A percentile compares a stretch with the other conserved stretches of the same genome.
Conservation (phyloP, 2,329 filamentous ascomycete species). For the Xylaria sp. region DNA sequence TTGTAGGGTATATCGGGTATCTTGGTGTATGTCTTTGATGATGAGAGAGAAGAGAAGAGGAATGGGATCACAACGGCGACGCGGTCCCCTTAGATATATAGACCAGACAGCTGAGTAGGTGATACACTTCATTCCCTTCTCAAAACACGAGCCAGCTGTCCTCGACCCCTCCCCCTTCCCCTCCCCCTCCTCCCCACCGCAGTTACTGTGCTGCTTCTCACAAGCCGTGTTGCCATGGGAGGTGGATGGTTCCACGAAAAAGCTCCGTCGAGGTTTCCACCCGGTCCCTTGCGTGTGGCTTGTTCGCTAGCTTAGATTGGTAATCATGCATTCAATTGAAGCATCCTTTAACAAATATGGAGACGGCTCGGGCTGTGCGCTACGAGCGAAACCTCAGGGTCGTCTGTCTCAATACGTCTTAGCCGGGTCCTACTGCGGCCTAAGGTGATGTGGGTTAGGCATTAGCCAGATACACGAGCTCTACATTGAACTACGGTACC, state of each 20-base stretch:
- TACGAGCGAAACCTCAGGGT: not conserved
- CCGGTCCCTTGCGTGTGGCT: not conserved
- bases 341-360: conserved; percentile 24
- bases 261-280: conserved; percentile 4
- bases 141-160: conserved; percentile 1
- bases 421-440: not conserved
- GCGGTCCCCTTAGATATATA: conserved; percentile 21
- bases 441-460: not conserved
- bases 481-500: no score
- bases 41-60: conserved; percentile 1
- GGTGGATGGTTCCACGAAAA: not conserved
- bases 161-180: not conserved
- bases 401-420: not conserved
- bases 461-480: no score
- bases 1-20: not conserved
- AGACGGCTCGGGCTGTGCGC: not conserved
- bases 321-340: conserved; percentile 3
- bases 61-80: not conserved
- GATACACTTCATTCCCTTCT: not conserved
- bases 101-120: no score
- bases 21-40: conserved; percentile 3
- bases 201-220: conserved; percentile 10
- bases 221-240: not conserved
- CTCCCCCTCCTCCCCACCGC: conserved; percentile 17
- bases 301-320: not conserved